These are phyloP conservation scores for Boletus barrowsii DNA, from an alignment of 768 basidiomycete genomes.

Conservation along the genomic window DNA sequence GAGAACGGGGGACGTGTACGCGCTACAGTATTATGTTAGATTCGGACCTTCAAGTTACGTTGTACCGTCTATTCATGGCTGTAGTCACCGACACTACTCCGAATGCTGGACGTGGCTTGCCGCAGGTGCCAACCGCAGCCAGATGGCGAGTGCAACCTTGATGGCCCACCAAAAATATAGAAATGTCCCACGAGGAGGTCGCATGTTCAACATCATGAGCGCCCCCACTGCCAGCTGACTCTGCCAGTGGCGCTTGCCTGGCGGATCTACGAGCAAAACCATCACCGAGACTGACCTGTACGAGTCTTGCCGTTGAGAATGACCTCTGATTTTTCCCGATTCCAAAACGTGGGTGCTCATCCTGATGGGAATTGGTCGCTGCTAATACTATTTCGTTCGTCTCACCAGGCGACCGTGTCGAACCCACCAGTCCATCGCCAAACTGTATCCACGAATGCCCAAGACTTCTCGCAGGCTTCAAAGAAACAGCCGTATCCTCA, in stretches of 20 bases:
- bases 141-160: too few relatives aligned
- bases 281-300: background rate
- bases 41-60: too few relatives aligned
- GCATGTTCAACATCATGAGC: too few relatives aligned
- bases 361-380: background rate
- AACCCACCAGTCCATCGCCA: background rate
- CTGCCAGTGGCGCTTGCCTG: background rate
- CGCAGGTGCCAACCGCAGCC: too few relatives aligned
- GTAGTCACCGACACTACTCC: too few relatives aligned
- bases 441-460: background rate
- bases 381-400: background rate
- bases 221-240: background rate
- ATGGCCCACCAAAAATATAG: too few relatives aligned
- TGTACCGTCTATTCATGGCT: too few relatives aligned
- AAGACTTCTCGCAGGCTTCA: background rate
- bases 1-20: too few relatives aligned
- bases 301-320: background rate
- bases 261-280: background rate
- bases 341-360: background rate
- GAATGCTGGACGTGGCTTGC: too few relatives aligned
- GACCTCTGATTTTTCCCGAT: background rate
- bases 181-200: too few relatives aligned
- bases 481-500: background rate
- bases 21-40: too few relatives aligned
- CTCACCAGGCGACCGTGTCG: background rate